Evolutionary conservation across 2,329 filamentous ascomycete genomes (phyloP), one percentile per base, ranked within the genome.

Genomic region (Tricladium varicosporioides): DNA sequence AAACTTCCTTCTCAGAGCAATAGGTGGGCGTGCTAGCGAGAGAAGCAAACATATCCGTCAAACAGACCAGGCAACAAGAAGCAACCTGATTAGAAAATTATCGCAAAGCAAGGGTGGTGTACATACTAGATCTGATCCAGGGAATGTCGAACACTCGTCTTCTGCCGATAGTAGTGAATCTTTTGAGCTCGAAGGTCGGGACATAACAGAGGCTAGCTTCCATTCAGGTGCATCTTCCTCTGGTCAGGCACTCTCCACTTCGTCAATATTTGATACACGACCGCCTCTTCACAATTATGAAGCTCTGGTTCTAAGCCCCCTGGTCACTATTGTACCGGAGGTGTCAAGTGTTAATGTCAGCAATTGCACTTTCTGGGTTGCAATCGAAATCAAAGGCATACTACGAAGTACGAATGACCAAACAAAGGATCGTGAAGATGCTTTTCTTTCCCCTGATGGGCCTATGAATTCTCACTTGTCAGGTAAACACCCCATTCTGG

Each of bases 351-450:
- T 74, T 9, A 65, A 69, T 51, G 66, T 62, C 48, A 65, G 64
- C 42, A 60, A 55, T 22, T 67, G 66, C 13, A 65, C 63, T 18
- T 61, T 74, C 5, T 73, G 71, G 68, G 64, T 70, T 5, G 70
- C 71, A n/a, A 62, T 75, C 48, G 68, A 72, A 50, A 58, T 76
- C 36, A 66, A 64, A 16, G 72, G 70, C 14, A 49, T 58, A 40
- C 60, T 70, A 44, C 58, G 60, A 40, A 57, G 43, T 27, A 61
- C 64, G 40, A 62, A 65, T 58, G 59, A 58, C 11, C 19, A 53
- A 22, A 49, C 44, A 19, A 33, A 59, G n/a, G 19, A 52, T 16
- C 40, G 44, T 56, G n/a, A 54, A 14, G 22, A 11, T 5, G 15
- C 51, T 43, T 31, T 40, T 31, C 44, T 42, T 13, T 22, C 27